These are phyloP conservation scores for Tuber melanosporum DNA, from an alignment of 495 filamentous ascomycete genomes.

Conservation along the genomic window DNA sequence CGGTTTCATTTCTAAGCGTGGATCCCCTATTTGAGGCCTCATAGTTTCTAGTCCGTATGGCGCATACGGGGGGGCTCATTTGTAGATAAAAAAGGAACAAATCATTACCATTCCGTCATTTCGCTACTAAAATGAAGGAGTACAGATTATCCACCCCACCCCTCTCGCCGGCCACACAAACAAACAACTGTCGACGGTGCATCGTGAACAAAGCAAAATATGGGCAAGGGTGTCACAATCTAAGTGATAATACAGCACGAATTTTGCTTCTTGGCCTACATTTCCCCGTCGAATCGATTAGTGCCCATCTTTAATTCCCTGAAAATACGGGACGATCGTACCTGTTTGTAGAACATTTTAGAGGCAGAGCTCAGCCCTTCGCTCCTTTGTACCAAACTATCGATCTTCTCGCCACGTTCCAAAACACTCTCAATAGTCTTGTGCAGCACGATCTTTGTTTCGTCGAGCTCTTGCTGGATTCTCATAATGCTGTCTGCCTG, in stretches of 20 bases:
- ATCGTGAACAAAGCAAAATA: not conserved
- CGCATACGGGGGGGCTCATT: too few relatives aligned
- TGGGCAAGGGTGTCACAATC: constrained; percentile 11
- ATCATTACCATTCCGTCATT: not conserved
- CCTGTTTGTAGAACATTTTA: constrained; percentile 91
- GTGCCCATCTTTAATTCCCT: not conserved
- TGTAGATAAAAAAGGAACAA: not conserved
- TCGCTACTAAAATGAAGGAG: not conserved
- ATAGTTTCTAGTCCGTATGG: too few relatives aligned
- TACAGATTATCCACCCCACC: not conserved
- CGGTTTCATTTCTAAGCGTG: too few relatives aligned
- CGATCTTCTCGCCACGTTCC: constrained; percentile 92
- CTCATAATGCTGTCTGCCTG: constrained; percentile 86
- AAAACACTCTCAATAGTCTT: constrained; percentile 96
- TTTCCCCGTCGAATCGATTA: constrained; percentile 14
- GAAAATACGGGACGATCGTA: constrained; percentile 43
- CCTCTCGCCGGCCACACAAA: not conserved
- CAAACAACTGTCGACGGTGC: not conserved
- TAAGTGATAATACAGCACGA: constrained; percentile 85
- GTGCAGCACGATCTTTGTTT: constrained; percentile 95
- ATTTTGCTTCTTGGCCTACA: constrained; percentile 89
- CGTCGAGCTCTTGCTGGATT: constrained; percentile 94
- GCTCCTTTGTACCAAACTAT: constrained; percentile 92
- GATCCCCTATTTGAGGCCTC: too few relatives aligned
- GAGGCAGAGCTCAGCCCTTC: constrained; percentile 77